Evolutionary conservation across 176 grass and related monocot species (phyloP).

Genomic region (Elymus sibiricus): DNA sequence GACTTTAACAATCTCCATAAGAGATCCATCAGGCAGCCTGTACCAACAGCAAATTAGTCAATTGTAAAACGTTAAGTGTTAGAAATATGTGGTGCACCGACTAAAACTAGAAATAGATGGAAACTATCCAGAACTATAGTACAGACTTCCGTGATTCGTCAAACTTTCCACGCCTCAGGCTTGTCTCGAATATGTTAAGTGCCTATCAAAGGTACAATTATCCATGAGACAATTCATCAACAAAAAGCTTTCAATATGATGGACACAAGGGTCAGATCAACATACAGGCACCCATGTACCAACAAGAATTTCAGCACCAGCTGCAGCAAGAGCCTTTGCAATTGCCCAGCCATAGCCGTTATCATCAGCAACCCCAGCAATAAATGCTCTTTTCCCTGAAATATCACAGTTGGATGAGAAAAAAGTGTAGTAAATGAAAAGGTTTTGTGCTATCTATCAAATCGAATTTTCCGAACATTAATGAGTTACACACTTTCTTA

Average conservation of each 20-base stretch:
- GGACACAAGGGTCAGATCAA: not conserved
- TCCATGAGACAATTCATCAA: slow-evolving; percentile 11
- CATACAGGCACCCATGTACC: slow-evolving; percentile 98
- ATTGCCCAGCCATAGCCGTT: slow-evolving; percentile 99
- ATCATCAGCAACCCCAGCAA: slow-evolving; percentile 98
- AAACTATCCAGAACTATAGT: slow-evolving; percentile 14
- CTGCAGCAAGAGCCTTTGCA: slow-evolving; percentile 91
- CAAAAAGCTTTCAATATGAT: slow-evolving; percentile 18
- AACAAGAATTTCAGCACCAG: slow-evolving; percentile 95
- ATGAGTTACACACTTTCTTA: not conserved
- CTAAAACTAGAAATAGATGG: slow-evolving; percentile 6
- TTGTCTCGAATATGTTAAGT: slow-evolving; percentile 34
- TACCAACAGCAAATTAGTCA: slow-evolving; percentile 18
- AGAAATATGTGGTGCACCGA: not conserved
- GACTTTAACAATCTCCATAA: slow-evolving; percentile 94
- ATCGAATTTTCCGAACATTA: not conserved
- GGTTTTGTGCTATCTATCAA: not conserved
- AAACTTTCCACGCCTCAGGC: slow-evolving; percentile 34
- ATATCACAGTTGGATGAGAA: slow-evolving; percentile 23
- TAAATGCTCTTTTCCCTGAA: slow-evolving; percentile 92
- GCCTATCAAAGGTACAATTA: slow-evolving; percentile 37
- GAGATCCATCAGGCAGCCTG: slow-evolving; percentile 86
- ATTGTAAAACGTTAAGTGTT: not conserved
- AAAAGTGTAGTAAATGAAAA: not conserved
- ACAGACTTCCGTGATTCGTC: slow-evolving; percentile 25